Percentiles rank a stretch among this genome's conserved stretches.
These are phyloP conservation scores for Yamadazyma dendronema DNA, from an alignment of 1,139 yeast species.

Conservation along the genomic window DNA sequence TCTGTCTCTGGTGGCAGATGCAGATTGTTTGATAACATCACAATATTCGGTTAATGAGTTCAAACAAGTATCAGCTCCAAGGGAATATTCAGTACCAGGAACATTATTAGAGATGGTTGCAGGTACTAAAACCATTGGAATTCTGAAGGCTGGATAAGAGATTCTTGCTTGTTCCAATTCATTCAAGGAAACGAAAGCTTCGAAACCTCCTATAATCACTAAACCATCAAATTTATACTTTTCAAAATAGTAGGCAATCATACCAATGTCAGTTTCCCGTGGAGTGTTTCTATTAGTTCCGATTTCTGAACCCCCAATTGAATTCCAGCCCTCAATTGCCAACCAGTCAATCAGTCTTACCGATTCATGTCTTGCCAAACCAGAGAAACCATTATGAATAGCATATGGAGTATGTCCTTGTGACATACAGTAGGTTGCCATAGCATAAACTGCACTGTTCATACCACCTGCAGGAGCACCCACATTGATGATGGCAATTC, in stretches of 20 bases:
- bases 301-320: conserved; percentile 76
- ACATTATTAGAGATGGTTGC: conserved; percentile 97
- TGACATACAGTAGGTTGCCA: conserved; percentile 71
- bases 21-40: conserved; percentile 92
- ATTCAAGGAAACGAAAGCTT: conserved; percentile 69
- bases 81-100: conserved; percentile 93
- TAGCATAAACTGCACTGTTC: conserved; percentile 75
- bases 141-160: conserved; percentile 69
- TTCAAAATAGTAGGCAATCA: conserved; percentile 74
- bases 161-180: conserved; percentile 63
- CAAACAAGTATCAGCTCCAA: conserved; percentile 93
- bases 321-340: conserved; percentile 72
- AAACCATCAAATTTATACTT: conserved; percentile 72
- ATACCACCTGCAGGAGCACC: conserved; percentile 87
- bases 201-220: conserved; percentile 76
- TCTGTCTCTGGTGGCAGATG: conserved; percentile 91
- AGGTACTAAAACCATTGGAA: conserved; percentile 76
- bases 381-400: conserved; percentile 73
- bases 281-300: conserved; percentile 80
- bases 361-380: conserved; percentile 73
- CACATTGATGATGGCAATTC: conserved; percentile 70
- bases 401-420: conserved; percentile 74
- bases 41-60: conserved; percentile 88
- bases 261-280: conserved; percentile 62
- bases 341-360: conserved; percentile 63